Evolutionary conservation across 1,139 yeast species (phyloP), one percentile per base, ranked within the genome.

Genomic region (Candida tropicalis): DNA sequence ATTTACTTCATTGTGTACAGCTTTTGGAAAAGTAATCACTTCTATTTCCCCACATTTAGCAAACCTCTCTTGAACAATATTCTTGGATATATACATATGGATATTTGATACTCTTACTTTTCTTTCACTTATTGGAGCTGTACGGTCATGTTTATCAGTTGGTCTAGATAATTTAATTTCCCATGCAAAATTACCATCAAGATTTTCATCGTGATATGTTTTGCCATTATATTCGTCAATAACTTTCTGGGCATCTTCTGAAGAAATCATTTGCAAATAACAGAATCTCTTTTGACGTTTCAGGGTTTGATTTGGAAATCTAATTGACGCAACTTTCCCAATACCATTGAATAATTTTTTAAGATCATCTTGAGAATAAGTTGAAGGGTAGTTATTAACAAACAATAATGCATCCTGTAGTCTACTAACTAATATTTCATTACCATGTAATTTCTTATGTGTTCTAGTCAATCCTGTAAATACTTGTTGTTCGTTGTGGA

Each of bases 321-420:
- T 66, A 1, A 84, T 65, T 44, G 81, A 77, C 5, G 81, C 53
- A 0, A 83, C 60, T 0, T 62, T 59, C 0, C 88, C 88, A 40
- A 59, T 59, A 4, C 60, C 43, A 0, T 58, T 48, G 54, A 87
- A 84, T n/a, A 77, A 35, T 0, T 58, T 51, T 13, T 58, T 53
- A 0, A 89, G 45, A 8, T 72, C 63, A 0, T 62, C 63, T 33
- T 70, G 70, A 0, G 73, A 68, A 53, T 62, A 76, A 1, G 68
- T 58, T 0, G 90, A 84, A 0, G 95, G 90, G 53, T 77, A 88
- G 54, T 88, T 88, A 0, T 95, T 79, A 2, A 81, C 82, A 79
- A 84, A 86, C 0, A 86, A 53, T 0, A 86, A 82, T 10, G 78
- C 67, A 5, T 73, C 66, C 15, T 59, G 51, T 1, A 79, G 66